These are phyloP conservation scores for Haberlea rhodopensis DNA, from an alignment of 257 asterid species.

Conservation along the genomic window DNA sequence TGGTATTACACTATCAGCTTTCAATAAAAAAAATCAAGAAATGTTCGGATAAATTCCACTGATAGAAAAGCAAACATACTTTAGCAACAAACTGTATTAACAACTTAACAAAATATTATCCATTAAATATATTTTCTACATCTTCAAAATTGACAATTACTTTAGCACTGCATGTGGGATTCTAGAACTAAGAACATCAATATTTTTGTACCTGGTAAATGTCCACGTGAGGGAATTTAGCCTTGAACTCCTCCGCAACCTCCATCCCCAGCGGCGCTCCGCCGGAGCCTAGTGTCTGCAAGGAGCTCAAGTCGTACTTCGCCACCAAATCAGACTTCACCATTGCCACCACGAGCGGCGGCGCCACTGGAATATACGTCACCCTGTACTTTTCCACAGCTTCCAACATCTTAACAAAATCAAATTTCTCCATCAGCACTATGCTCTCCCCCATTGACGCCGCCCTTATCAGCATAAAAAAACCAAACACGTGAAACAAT, in stretches of 20 bases:
- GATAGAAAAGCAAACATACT: not conserved
- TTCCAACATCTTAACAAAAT: constrained; percentile 66
- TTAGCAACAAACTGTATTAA: not conserved
- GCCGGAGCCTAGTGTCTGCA: constrained; percentile 63
- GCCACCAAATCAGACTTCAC: constrained; percentile 67
- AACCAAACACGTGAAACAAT: constrained; percentile 83
- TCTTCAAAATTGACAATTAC: not conserved
- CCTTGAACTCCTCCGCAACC: constrained; percentile 52
- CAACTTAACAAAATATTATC: constrained; percentile 9
- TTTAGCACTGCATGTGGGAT: not conserved
- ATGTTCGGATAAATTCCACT: not conserved
- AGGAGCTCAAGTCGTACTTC: constrained; percentile 66
- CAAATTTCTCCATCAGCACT: constrained; percentile 62
- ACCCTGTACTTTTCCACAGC: constrained; percentile 66
- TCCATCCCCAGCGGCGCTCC: constrained; percentile 96
- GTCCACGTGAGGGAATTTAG: constrained; percentile 55
- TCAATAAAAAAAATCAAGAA: not conserved
- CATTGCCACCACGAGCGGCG: constrained; percentile 86
- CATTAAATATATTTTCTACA: too few relatives aligned
- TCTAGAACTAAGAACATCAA: not conserved
- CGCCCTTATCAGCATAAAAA: constrained; percentile 66
- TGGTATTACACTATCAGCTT: not conserved
- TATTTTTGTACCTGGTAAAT: constrained; percentile 55
- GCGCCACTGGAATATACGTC: constrained; percentile 70
- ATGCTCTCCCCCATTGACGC: constrained; percentile 62